Evolutionary conservation across 2,329 filamentous ascomycete genomes (phyloP), one percentile per base, ranked within the genome.

Genomic region (Furcasterigmium sp.): DNA sequence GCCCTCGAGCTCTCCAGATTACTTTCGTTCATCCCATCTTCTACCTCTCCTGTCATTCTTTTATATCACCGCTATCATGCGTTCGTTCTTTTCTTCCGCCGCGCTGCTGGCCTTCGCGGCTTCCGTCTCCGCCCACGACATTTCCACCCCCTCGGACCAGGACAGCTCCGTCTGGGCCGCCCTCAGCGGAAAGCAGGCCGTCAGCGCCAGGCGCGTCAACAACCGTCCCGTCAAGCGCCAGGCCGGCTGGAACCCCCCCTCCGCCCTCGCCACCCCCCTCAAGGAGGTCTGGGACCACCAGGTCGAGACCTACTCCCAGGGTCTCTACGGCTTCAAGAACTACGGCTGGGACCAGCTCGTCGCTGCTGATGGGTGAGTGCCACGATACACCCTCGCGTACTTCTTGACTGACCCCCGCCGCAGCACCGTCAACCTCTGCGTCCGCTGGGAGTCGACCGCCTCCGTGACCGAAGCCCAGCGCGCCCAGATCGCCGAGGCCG

Each of bases 401-500:
- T 18, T 5, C 8, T 35, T 9, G 15, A 11, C 32, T 35, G n/a
- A 35, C 32, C 15, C 3, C 32, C 3, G 17, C 18, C 13, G 10
- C 19, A 46, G 43, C 28, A 50, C 43, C 14, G 55, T 67, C 48
- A 62, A 65, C 52, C 61, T 64, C 51, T 71, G 67, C 43, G 66
- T 72, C 5, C 62, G 68, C 37, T 71, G 68, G 68, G 67, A 72
- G 44, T 67, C 64, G 2, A 56, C 49, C 26, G 47, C 56, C 3
- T 50, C 55, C 1, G 59, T 68, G 5, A 62, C 60, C 2, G 62
- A 60, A 5, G 64, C 56, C 1, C 60, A 69, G 44, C 64, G 68
- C 10, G 52, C 53, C n/a, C 52, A 65, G 42, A 52, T 70, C 32
- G 58, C 64, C 36, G 41, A 52, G 5, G 59, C 60, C 1, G 54